Evolutionary conservation across 768 basidiomycete species (phyloP).

Genomic region (Cystofilobasidium capitatum): DNA sequence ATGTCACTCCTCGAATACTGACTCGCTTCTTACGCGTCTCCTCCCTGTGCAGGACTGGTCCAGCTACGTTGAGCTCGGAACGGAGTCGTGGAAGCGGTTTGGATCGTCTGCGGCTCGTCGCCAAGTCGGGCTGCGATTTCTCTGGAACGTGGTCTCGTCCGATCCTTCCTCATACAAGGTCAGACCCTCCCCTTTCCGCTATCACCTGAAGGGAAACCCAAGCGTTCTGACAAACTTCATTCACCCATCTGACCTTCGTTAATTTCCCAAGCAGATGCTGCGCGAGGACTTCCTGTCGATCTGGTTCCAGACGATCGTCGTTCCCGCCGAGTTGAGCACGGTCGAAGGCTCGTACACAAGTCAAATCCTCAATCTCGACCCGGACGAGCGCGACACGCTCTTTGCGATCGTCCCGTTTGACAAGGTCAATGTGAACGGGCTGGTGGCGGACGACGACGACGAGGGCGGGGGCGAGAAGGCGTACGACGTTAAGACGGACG

Average conservation of each 20-base stretch:
- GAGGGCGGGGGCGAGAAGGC: background rate
- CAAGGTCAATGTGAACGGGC: no score
- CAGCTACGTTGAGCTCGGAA: constrained; percentile 48
- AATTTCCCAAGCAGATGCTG: no score
- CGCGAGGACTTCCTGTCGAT: constrained; percentile 30
- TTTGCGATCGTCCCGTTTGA: constrained; percentile 22
- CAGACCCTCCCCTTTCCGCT: background rate
- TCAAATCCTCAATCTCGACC: constrained; percentile 25
- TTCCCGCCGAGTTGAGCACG: constrained; percentile 24
- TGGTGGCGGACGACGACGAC: background rate
- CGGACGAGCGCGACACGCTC: background rate
- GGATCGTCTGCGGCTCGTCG: constrained; percentile 48
- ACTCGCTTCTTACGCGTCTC: constrained; percentile 1
- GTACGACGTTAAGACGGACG: constrained; percentile 21
- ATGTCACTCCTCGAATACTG: background rate
- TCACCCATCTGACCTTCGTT: no score
- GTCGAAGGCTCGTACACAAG: constrained; percentile 29
- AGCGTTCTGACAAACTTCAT: no score
- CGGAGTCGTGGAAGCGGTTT: constrained; percentile 52
- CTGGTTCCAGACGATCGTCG: constrained; percentile 32
- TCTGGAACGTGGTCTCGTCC: constrained; percentile 37
- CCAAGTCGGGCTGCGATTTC: constrained; percentile 56
- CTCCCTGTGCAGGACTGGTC: constrained; percentile 51
- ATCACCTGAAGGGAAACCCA: no score
- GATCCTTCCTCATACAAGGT: constrained; percentile 24